Evolutionary conservation across 257 asterid species (phyloP).

Genomic region (Lycium ferocissimum): DNA sequence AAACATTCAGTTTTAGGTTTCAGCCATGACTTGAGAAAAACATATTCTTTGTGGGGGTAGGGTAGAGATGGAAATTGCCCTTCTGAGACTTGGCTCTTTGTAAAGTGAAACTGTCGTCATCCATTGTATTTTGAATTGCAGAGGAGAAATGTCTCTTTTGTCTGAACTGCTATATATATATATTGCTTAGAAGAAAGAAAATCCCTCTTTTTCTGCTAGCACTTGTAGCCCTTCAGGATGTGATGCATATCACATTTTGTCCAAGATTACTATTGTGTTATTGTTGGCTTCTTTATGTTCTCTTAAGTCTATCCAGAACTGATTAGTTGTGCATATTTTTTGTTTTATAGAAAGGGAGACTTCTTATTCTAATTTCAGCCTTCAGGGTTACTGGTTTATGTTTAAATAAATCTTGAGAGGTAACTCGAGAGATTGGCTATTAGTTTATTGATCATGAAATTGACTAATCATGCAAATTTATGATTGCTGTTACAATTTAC

Average conservation of each 20-base stretch:
- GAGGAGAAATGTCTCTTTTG: constrained; percentile 17
- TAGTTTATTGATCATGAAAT: neutral
- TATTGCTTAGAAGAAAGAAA: neutral
- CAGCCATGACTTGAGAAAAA: neutral
- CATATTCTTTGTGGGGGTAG: neutral
- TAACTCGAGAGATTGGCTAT: neutral
- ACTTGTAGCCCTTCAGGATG: neutral
- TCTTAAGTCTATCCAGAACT: neutral
- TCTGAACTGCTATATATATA: neutral
- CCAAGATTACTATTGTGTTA: neutral
- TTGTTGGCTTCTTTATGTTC: neutral
- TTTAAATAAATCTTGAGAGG: neutral
- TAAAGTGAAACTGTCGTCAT: constrained; percentile 4
- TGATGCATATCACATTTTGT: neutral
- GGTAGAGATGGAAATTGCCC: constrained; percentile 5
- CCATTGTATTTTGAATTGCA: constrained; percentile 12
- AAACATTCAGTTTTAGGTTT: constrained; percentile 10
- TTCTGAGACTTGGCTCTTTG: neutral
- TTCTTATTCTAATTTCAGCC: neutral
- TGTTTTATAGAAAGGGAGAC: neutral
- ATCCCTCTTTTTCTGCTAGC: neutral
- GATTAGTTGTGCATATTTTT: neutral
- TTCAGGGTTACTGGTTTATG: neutral
- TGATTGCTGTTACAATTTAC: neutral
- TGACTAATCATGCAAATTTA: neutral